These are phyloP conservation scores for Carallia brachiata DNA, from an alignment of 345 rosid species.

Conservation along the genomic window DNA sequence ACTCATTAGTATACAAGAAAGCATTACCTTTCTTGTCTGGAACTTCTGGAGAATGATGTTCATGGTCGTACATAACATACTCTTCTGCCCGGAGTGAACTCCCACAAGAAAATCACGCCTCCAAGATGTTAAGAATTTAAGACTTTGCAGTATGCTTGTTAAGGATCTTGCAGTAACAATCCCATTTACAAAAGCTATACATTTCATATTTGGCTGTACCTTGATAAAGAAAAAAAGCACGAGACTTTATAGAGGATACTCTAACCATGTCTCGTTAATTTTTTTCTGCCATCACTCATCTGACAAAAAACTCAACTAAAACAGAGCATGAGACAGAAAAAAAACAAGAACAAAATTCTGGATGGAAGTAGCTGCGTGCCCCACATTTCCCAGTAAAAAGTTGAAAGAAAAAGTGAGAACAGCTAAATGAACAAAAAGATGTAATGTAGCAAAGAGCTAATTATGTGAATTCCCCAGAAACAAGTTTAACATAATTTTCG, in stretches of 20 bases:
- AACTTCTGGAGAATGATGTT: conserved; percentile 73
- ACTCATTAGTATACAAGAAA: conserved; percentile 8
- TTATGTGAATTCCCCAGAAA: background rate
- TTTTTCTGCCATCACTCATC: too few species aligned
- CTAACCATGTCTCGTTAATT: background rate
- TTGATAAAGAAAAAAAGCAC: conserved; percentile 41
- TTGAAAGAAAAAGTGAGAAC: background rate
- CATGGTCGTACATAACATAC: conserved; percentile 67
- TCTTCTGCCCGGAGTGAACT: conserved; percentile 72
- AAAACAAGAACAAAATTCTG: background rate
- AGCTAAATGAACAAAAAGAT: background rate
- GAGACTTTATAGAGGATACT: background rate
- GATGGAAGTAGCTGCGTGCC: background rate
- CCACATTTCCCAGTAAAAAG: background rate
- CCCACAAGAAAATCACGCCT: conserved; percentile 88
- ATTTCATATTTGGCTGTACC: conserved; percentile 72
- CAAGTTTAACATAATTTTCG: background rate
- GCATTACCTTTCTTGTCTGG: conserved; percentile 68
- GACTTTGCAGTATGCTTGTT: conserved; percentile 61
- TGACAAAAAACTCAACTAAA: too few species aligned
- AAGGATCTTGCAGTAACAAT: conserved; percentile 77
- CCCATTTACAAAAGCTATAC: conserved; percentile 89
- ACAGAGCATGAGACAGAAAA: background rate
- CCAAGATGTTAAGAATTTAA: conserved; percentile 66
- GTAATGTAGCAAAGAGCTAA: background rate